These are phyloP conservation scores for Candida neerlandica DNA, from an alignment of 1,139 yeast genomes.

Conservation along the genomic window DNA sequence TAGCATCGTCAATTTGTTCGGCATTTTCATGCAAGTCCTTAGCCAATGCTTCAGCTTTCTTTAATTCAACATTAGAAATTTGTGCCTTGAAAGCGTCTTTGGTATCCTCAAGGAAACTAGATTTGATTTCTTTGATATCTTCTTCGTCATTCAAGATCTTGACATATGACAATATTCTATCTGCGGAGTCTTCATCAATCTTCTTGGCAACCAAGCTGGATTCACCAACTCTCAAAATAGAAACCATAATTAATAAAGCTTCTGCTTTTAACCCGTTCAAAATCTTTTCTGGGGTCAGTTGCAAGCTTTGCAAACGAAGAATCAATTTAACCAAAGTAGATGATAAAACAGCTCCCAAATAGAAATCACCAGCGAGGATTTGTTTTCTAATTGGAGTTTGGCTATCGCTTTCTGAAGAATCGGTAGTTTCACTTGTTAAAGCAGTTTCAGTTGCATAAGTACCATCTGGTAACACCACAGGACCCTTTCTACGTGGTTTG, in stretches of 20 bases:
- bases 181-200: slow-evolving; percentile 95
- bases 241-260: slow-evolving; percentile 89
- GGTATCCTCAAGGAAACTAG: slow-evolving; percentile 86
- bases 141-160: slow-evolving; percentile 72
- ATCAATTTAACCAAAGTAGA: slow-evolving; percentile 89
- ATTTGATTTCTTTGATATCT: slow-evolving; percentile 52
- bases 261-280: slow-evolving; percentile 91
- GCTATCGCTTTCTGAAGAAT: slow-evolving; percentile 36
- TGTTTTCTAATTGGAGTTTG: slow-evolving; percentile 81
- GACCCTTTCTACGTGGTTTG: slow-evolving; percentile 50
- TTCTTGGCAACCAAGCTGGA: slow-evolving; percentile 71
- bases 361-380: slow-evolving; percentile 85
- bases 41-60: slow-evolving; percentile 61
- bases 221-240: slow-evolving; percentile 87
- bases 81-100: slow-evolving; percentile 77
- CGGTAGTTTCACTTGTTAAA: slow-evolving; percentile 50
- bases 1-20: slow-evolving; percentile 80
- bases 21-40: slow-evolving; percentile 66
- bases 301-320: slow-evolving; percentile 68
- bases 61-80: slow-evolving; percentile 54
- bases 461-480: slow-evolving; percentile 94
- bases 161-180: slow-evolving; percentile 84
- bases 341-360: slow-evolving; percentile 84
- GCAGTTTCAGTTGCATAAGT: slow-evolving; percentile 98
- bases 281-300: slow-evolving; percentile 51